A percentile compares a stretch with the other conserved stretches of the same genome.
These are phyloP conservation scores for Cercospora brassicicola DNA, from an alignment of 2,329 filamentous ascomycete genomes.

Conservation along the genomic window DNA sequence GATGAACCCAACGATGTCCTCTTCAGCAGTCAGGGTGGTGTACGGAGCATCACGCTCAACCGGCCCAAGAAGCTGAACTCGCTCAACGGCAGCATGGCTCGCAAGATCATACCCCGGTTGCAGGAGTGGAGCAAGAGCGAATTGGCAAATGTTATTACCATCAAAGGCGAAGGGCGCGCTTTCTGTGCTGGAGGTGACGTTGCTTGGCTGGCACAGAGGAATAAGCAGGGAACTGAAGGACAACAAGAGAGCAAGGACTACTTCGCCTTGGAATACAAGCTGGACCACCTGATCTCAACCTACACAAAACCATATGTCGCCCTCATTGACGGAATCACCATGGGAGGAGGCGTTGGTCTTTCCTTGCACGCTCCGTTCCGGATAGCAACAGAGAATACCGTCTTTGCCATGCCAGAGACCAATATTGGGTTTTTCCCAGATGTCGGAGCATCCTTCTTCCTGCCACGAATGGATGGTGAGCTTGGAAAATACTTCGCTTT, in stretches of 20 bases:
- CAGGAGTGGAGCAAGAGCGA: slow-evolving; percentile 94
- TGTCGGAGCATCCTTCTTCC: slow-evolving; percentile 93
- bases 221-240: slow-evolving; percentile 66
- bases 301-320: slow-evolving; percentile 91
- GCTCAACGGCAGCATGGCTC: slow-evolving; percentile 88
- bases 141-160: slow-evolving; percentile 85
- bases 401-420: slow-evolving; percentile 98
- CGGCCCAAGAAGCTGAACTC: slow-evolving; percentile 89
- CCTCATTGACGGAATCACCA: slow-evolving; percentile 96
- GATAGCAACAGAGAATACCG: slow-evolving; percentile 90
- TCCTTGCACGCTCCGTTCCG: slow-evolving; percentile 94
- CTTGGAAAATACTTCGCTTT: slow-evolving; percentile 90
- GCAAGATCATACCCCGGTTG: slow-evolving; percentile 86
- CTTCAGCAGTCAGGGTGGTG: slow-evolving; percentile 83
- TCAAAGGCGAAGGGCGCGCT: slow-evolving; percentile 84
- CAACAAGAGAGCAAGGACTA: slow-evolving; percentile 76
- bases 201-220: slow-evolving; percentile 70
- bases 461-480: slow-evolving; percentile 82
- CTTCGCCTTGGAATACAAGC: slow-evolving; percentile 92
- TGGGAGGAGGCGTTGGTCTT: slow-evolving; percentile 94
- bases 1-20: slow-evolving; percentile 89
- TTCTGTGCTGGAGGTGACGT: slow-evolving; percentile 96
- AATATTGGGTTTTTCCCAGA: slow-evolving; percentile 99
- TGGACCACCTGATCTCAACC: slow-evolving; percentile 92
- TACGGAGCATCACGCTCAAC: slow-evolving; percentile 92